Percentiles rank a stretch among this genome's conserved stretches.
These are phyloP conservation scores for Phytophthora foliorum DNA, from an alignment of 352 stramenopile genomes.

Conservation along the genomic window DNA sequence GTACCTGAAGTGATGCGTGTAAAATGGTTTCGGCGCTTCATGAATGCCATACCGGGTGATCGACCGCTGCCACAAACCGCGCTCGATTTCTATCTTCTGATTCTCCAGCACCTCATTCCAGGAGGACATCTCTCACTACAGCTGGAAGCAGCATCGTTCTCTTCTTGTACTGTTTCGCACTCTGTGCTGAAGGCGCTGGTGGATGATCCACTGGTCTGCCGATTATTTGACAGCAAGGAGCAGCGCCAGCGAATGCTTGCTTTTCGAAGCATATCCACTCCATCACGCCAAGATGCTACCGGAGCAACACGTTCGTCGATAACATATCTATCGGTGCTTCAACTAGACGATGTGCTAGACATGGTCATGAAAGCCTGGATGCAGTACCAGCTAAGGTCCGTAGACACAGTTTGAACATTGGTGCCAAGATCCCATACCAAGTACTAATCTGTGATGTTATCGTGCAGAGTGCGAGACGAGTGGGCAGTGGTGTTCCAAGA, in stretches of 20 bases:
- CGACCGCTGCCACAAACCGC: constrained; percentile 49
- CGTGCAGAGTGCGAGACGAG: constrained; percentile 58
- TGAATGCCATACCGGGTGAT: constrained; percentile 48
- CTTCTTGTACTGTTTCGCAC: constrained; percentile 56
- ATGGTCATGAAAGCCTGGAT: constrained; percentile 80
- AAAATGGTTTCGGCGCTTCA: constrained; percentile 76
- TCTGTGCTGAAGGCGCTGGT: constrained; percentile 51
- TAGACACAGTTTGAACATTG: background rate
- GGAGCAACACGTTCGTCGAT: constrained; percentile 12
- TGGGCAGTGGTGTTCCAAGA: constrained; percentile 73
- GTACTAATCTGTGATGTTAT: background rate
- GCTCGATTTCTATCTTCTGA: constrained; percentile 66
- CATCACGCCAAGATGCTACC: constrained; percentile 22
- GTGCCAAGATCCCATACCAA: background rate
- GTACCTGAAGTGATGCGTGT: constrained; percentile 60
- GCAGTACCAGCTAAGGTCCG: constrained; percentile 62
- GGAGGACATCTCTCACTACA: constrained; percentile 46
- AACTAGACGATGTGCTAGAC: constrained; percentile 77
- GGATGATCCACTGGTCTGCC: constrained; percentile 52
- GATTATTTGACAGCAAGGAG: constrained; percentile 61
- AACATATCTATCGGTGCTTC: constrained; percentile 39
- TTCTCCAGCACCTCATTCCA: constrained; percentile 59
- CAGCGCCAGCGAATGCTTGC: constrained; percentile 55
- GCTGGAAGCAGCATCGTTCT: constrained; percentile 59
- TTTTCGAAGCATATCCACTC: constrained; percentile 28